Evolutionary conservation across 83 land plant genomes (phyloP).

Genomic region (Picea abies): DNA sequence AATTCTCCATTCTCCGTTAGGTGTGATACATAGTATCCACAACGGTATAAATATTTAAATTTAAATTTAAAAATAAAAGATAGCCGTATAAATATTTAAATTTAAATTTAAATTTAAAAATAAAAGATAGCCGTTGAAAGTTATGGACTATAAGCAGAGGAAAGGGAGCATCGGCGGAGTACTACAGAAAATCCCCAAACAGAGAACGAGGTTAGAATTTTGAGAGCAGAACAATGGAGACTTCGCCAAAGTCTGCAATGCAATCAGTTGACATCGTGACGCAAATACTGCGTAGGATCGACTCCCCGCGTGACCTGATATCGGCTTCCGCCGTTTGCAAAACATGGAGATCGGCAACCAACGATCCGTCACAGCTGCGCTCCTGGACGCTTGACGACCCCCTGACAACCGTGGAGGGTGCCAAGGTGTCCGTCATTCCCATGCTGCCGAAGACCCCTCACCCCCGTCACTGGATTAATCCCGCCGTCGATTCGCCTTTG

Average conservation of each 20-base stretch:
- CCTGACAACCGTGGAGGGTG: constrained; percentile 11
- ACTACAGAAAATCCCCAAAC: no score
- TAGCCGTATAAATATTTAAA: no score
- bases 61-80: no score
- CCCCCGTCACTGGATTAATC: constrained; percentile 37
- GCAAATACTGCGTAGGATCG: constrained; percentile 1
- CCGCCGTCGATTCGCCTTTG: constrained; percentile 30
- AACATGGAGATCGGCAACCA: constrained; percentile 24
- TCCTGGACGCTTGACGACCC: constrained; percentile 38
- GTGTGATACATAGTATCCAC: no score
- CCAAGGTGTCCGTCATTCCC: constrained; percentile 26
- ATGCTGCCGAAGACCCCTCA: constrained; percentile 38
- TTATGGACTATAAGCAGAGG: no score
- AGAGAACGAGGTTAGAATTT: no score
- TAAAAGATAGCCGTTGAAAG: no score
- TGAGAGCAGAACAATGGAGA: no score
- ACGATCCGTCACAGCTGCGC: constrained; percentile 25
- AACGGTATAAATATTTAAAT: no score
- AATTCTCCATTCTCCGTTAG: no score
- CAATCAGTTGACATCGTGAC: constrained; percentile 18
- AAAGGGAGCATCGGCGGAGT: no score
- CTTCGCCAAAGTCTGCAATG: neutral
- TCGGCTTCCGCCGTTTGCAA: constrained; percentile 23
- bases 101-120: no score
- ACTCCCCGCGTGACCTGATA: constrained; percentile 17